Conservation (phyloP, 2,329 filamentous ascomycete species). For the Ramichloridium luteum region DNA sequence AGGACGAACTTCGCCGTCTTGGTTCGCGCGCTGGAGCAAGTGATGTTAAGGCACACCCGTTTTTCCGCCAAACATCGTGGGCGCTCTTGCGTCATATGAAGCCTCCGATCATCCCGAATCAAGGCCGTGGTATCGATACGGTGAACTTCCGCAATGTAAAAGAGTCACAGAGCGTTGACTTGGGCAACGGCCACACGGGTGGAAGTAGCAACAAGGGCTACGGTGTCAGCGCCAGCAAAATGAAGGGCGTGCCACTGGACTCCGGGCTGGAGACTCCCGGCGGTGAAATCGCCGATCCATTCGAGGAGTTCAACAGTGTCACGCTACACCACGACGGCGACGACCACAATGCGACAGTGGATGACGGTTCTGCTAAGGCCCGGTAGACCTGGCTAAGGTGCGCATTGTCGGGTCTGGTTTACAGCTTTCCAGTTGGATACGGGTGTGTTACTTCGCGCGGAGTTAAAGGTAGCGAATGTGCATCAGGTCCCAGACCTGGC, state of each 20-base stretch:
- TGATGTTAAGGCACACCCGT: conserved; percentile 73
- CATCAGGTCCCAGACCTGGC: too few species aligned
- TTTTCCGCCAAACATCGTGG: background rate
- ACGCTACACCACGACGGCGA: conserved; percentile 95
- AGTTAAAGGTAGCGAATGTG: too few species aligned
- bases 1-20: conserved; percentile 86
- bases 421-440: too few species aligned
- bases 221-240: conserved; percentile 23
- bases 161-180: conserved; percentile 89
- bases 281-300: conserved; percentile 73
- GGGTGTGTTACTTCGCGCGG: too few species aligned
- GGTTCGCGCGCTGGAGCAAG: conserved; percentile 91
- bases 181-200: conserved; percentile 41
- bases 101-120: conserved; percentile 87
- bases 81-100: conserved; percentile 91
- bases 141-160: conserved; percentile 97
- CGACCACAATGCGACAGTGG: too few species aligned
- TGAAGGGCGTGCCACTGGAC: conserved; percentile 75
- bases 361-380: too few species aligned
- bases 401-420: too few species aligned
- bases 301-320: conserved; percentile 97
- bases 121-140: conserved; percentile 81
- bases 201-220: conserved; percentile 26
- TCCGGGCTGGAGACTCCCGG: conserved; percentile 76
- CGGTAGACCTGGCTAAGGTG: too few species aligned